phyloP scores from a whole-genome alignment of 192 early-diverging fungal species.

The Rhizophagus prolifer region DNA sequence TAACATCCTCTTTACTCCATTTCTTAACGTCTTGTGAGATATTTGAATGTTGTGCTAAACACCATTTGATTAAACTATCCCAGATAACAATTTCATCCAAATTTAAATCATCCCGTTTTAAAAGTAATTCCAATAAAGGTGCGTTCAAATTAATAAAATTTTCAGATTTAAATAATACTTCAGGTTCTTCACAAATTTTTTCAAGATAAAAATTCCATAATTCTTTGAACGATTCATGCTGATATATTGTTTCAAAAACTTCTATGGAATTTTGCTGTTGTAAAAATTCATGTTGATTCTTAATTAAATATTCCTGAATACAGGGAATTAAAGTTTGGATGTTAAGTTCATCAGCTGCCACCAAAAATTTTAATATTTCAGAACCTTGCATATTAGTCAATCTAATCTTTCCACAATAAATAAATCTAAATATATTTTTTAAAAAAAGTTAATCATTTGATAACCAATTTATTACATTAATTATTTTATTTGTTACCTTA shows the following conservation, averaged over 20 bases:
- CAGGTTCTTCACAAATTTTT: background rate
- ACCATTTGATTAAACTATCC: background rate
- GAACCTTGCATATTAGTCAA: background rate
- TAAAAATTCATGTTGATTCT: background rate
- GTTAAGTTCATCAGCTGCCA: background rate
- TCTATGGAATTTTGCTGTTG: background rate
- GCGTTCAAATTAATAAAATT: background rate
- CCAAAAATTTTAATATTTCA: background rate
- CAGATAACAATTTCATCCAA: slow-evolving; percentile 3
- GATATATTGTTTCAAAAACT: background rate
- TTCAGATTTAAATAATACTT: background rate
- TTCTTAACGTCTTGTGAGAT: background rate
- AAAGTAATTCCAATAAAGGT: too few species aligned
- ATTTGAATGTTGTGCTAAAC: background rate
- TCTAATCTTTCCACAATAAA: background rate
- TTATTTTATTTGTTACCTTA: too few species aligned
- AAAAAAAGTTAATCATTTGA: too few species aligned
- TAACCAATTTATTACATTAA: too few species aligned
- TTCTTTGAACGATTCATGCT: background rate
- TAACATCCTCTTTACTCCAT: background rate
- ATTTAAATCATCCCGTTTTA: background rate
- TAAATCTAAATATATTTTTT: background rate
- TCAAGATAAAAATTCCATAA: background rate
- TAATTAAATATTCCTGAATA: background rate
- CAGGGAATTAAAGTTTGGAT: background rate